Conservation (phyloP, 1,284 basidiomycete genomes). For the Malassezia arunalokei region DNA sequence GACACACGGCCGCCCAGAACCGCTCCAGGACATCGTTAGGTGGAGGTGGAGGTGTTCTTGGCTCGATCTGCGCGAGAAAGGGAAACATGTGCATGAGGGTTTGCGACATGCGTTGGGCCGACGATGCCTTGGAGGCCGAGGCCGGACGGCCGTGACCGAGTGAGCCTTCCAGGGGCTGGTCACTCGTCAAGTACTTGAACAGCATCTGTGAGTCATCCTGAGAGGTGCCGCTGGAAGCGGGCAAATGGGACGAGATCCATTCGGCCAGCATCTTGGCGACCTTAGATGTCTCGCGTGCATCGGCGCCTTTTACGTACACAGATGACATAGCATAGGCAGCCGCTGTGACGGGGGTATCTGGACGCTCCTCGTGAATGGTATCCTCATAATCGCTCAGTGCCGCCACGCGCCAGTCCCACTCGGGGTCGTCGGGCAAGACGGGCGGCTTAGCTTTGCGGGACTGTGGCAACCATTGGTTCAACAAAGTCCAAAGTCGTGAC, state of each 20-base stretch:
- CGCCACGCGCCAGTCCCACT: slow-evolving; percentile 12
- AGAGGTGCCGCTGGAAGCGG: background rate
- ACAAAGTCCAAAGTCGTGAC: background rate
- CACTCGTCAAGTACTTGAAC: slow-evolving; percentile 1
- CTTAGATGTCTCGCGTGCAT: background rate
- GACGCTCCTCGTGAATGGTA: background rate
- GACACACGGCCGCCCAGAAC: slow-evolving; percentile 43
- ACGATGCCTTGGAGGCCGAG: background rate
- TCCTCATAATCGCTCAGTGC: slow-evolving; percentile 9
- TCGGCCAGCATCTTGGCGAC: slow-evolving; percentile 1
- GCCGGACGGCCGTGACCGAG: slow-evolving; percentile 1
- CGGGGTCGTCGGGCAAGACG: background rate
- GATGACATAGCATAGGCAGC: slow-evolving; percentile 11
- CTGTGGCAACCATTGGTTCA: background rate
- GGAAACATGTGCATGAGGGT: slow-evolving; percentile 11
- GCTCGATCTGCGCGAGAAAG: slow-evolving; percentile 8
- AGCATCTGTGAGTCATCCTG: background rate
- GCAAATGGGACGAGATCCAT: slow-evolving; percentile 17
- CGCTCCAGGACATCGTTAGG: slow-evolving; percentile 23
- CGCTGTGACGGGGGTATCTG: background rate
- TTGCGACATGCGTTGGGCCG: background rate
- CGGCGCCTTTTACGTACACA: background rate
- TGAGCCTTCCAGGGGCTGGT: background rate
- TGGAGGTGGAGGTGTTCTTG: slow-evolving; percentile 3
- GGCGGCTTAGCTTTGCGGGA: background rate